phyloP scores from a whole-genome alignment of 805 yeast species.

The Candida maris region DNA sequence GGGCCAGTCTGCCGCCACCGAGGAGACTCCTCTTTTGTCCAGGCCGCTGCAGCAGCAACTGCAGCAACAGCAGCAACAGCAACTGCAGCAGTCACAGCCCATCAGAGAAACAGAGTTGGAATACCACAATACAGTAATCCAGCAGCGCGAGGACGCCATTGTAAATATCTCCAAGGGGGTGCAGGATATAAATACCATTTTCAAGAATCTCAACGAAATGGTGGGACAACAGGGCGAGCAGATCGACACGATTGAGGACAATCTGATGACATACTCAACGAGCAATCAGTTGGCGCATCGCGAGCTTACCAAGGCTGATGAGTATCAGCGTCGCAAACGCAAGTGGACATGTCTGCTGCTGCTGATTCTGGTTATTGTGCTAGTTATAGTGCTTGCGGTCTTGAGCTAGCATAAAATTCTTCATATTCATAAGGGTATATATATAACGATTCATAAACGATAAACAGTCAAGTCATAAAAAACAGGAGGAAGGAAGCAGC shows the following conservation, averaged over 20 bases:
- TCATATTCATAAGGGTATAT: not conserved
- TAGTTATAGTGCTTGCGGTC: conserved; percentile 56
- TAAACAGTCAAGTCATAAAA: no score
- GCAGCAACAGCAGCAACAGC: conserved; percentile 32
- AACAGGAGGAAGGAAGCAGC: no score
- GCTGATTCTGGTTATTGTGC: conserved; percentile 52
- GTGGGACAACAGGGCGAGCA: conserved; percentile 84
- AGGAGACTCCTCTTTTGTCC: conserved; percentile 16
- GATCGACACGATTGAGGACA: conserved; percentile 79
- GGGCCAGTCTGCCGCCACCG: conserved; percentile 15
- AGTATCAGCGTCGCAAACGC: conserved; percentile 64
- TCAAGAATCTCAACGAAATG: conserved; percentile 72
- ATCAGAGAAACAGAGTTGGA: conserved; percentile 46
- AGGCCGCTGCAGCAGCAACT: not conserved
- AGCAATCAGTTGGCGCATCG: conserved; percentile 68
- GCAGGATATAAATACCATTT: conserved; percentile 79
- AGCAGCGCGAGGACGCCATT: conserved; percentile 73
- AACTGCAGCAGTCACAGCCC: conserved; percentile 35
- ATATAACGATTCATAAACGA: no score
- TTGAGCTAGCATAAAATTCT: conserved; percentile 31
- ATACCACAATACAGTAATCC: conserved; percentile 59
- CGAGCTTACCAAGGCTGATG: conserved; percentile 71
- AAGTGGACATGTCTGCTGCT: conserved; percentile 72
- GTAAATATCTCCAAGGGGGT: conserved; percentile 72
- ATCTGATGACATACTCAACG: conserved; percentile 57